Conservation (phyloP, 176 grass and related monocot species). For the Lolium rigidum region DNA sequence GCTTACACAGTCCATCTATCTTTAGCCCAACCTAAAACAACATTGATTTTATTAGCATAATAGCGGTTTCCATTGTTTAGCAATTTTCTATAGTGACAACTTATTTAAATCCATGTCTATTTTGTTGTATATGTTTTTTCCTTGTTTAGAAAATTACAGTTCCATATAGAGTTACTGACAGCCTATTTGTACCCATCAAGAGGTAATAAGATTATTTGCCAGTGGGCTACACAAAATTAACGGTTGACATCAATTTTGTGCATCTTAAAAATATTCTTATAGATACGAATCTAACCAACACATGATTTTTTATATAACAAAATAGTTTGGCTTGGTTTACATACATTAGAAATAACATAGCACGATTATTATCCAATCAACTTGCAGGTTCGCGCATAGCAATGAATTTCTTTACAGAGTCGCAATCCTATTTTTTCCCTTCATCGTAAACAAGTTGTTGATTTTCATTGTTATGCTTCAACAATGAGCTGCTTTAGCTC, state of each 20-base stretch:
- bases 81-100: background rate
- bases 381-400: too few species aligned
- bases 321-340: too few species aligned
- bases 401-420: background rate
- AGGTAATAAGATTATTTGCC: background rate
- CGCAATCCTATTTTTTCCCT: background rate
- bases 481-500: background rate
- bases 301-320: background rate
- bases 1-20: background rate
- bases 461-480: background rate
- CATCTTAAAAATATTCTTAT: background rate
- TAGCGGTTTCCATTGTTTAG: background rate
- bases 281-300: background rate
- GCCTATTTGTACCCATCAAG: background rate
- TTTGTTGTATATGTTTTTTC: background rate
- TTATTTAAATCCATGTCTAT: background rate
- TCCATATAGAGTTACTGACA: background rate
- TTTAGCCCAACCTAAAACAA: conserved; percentile 7
- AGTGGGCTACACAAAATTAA: background rate
- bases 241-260: background rate
- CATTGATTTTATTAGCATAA: background rate
- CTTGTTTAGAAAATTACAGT: background rate
- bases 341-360: background rate
- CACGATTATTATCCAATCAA: background rate
- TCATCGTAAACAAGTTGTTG: background rate